Conservation (phyloP, 169 alveolate genomes). For the Sarcocystis neurona region DNA sequence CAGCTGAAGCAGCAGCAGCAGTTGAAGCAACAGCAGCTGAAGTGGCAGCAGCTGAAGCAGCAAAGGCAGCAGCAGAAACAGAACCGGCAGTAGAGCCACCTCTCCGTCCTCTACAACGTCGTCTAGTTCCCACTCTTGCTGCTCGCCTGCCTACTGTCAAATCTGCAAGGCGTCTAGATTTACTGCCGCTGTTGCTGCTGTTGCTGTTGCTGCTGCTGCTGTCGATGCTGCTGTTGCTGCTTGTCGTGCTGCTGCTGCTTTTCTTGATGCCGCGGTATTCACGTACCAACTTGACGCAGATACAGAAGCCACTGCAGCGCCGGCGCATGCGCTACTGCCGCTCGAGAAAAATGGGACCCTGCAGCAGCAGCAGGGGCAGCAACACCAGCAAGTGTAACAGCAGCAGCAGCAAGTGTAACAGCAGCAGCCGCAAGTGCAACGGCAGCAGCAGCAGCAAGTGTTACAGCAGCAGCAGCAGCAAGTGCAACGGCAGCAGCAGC, state of each 20-base stretch:
- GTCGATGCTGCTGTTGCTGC: no score
- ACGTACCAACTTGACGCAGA: not conserved
- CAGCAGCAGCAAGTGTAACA: not conserved
- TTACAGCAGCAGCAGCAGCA: not conserved
- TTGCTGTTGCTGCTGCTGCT: not conserved
- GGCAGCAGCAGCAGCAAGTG: not conserved
- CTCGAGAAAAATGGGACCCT: conserved; percentile 13
- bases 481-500: not conserved
- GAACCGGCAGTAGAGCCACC: no score
- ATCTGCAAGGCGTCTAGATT: not conserved
- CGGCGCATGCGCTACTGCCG: conserved; percentile 23
- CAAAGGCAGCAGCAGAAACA: no score
- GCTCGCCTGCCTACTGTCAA: no score
- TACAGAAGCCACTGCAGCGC: conserved; percentile 9
- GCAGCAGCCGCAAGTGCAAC: not conserved
- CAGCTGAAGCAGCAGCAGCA: no score
- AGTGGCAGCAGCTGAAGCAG: no score
- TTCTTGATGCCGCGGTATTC: not conserved
- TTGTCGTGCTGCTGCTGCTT: not conserved
- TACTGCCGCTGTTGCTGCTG: not conserved
- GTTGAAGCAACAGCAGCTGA: no score
- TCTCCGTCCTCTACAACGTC: no score
- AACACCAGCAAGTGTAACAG: not conserved
- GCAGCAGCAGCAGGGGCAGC: not conserved
- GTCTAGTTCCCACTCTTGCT: no score